A percentile compares a stretch with the other conserved stretches of the same genome.
Conservation (phyloP, 2,329 filamentous ascomycete species). For the Hypoxylon sp. region DNA sequence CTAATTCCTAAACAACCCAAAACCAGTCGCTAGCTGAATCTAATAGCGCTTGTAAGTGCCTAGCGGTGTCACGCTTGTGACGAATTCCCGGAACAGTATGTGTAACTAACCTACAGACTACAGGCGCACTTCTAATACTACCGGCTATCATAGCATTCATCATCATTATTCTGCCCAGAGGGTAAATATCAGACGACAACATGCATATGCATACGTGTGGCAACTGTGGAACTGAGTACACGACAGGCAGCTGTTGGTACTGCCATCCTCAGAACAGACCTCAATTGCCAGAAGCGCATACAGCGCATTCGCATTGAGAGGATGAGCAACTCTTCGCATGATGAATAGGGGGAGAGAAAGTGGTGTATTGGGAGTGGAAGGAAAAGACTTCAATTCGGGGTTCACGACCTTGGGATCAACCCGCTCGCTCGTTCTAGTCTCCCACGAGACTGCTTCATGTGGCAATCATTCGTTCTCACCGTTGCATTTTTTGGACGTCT, state of each 20-base stretch:
- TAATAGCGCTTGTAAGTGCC: constrained; percentile 34
- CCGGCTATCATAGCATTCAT: constrained; percentile 20
- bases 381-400: constrained; percentile 35
- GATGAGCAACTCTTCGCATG: constrained; percentile 13
- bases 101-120: constrained; percentile 22
- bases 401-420: constrained; percentile 30
- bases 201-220: constrained; percentile 55
- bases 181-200: constrained; percentile 41
- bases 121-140: constrained; percentile 11
- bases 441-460: constrained; percentile 27
- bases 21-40: constrained; percentile 13
- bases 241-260: constrained; percentile 56
- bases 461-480: constrained; percentile 28
- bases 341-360: constrained; percentile 17
- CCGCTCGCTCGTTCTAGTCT: constrained; percentile 28
- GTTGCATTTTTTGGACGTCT: constrained; percentile 22
- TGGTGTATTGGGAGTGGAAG: constrained; percentile 14
- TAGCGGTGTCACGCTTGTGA: too few relatives aligned
- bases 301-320: constrained; percentile 34
- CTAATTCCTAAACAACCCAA: constrained; percentile 17
- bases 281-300: constrained; percentile 33
- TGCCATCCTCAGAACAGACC: constrained; percentile 55
- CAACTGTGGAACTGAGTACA: constrained; percentile 57
- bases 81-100: background rate
- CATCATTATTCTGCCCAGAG: constrained; percentile 19